phyloP scores from a whole-genome alignment of 2,329 filamentous ascomycete genomes.

The Colletotrichum endophyticum region DNA sequence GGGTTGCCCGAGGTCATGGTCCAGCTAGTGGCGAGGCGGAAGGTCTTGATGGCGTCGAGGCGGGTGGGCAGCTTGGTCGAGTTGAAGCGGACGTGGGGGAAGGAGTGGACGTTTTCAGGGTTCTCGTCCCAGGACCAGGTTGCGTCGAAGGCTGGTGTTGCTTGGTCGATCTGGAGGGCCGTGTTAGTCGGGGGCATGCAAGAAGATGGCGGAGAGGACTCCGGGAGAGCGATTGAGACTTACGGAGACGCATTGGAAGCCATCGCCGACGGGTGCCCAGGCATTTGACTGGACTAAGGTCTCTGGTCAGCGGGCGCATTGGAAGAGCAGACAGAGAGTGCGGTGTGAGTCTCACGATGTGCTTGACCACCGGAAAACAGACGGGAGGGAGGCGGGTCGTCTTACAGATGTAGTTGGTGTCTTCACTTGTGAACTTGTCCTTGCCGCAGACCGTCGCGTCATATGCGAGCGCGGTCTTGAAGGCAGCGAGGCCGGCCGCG shows the following conservation, averaged over 20 bases:
- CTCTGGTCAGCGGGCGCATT: not conserved
- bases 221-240: not conserved
- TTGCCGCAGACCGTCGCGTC: constrained; percentile 31
- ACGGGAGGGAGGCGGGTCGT: not conserved
- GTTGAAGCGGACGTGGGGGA: constrained; percentile 35
- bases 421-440: constrained; percentile 28
- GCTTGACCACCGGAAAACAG: not conserved
- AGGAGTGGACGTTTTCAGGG: constrained; percentile 32
- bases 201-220: not conserved
- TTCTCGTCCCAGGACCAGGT: constrained; percentile 34
- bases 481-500: constrained; percentile 11
- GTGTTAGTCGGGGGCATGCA: not conserved
- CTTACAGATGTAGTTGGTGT: constrained; percentile 28
- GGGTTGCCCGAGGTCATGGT: constrained; percentile 30
- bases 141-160: constrained; percentile 32
- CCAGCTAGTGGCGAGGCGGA: constrained; percentile 31
- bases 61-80: constrained; percentile 27
- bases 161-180: constrained; percentile 25
- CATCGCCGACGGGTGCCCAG: constrained; percentile 30
- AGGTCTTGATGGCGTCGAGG: constrained; percentile 31
- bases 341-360: not conserved
- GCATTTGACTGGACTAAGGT: constrained; percentile 32
- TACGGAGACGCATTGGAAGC: constrained; percentile 34
- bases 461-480: constrained; percentile 23
- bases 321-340: accelerated